Conservation (phyloP, 108 stramenopile species). For the Conticribra weissflogii region DNA sequence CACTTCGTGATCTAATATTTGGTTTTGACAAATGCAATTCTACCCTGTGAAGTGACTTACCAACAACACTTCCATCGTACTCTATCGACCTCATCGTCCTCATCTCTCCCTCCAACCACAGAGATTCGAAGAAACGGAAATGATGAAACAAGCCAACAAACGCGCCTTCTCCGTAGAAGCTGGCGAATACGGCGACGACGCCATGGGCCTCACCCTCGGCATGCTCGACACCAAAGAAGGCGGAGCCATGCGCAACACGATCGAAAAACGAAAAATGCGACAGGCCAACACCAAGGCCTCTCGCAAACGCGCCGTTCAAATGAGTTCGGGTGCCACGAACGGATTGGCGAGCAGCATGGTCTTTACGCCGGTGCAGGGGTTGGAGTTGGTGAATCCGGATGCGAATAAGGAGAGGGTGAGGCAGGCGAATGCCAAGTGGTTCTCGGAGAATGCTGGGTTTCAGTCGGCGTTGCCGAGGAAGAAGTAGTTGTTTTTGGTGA, state of each 20-base stretch:
- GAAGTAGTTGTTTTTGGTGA: no score
- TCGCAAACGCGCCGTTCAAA: constrained; percentile 64
- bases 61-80: no score
- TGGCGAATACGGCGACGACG: constrained; percentile 95
- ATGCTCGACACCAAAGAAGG: constrained; percentile 81
- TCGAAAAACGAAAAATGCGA: constrained; percentile 78
- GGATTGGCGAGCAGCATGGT: constrained; percentile 88
- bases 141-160: constrained; percentile 93
- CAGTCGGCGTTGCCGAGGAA: constrained; percentile 76
- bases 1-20: no score
- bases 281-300: constrained; percentile 82
- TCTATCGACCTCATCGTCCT: no score
- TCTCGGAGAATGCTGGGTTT: constrained; percentile 84
- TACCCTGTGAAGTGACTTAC: no score
- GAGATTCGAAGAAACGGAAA: constrained; percentile 92
- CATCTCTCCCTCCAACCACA: no score
- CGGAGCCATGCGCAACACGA: constrained; percentile 68
- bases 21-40: no score
- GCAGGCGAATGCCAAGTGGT: constrained; percentile 91
- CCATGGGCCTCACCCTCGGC: constrained; percentile 92
- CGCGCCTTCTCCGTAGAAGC: constrained; percentile 77
- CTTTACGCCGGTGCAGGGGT: constrained; percentile 83
- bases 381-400: constrained; percentile 92
- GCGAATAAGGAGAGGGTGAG: constrained; percentile 68
- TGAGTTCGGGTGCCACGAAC: constrained; percentile 58